These are phyloP conservation scores for Aspergillus transmontanensis DNA, from an alignment of 2,329 filamentous ascomycete genomes.

Conservation along the genomic window DNA sequence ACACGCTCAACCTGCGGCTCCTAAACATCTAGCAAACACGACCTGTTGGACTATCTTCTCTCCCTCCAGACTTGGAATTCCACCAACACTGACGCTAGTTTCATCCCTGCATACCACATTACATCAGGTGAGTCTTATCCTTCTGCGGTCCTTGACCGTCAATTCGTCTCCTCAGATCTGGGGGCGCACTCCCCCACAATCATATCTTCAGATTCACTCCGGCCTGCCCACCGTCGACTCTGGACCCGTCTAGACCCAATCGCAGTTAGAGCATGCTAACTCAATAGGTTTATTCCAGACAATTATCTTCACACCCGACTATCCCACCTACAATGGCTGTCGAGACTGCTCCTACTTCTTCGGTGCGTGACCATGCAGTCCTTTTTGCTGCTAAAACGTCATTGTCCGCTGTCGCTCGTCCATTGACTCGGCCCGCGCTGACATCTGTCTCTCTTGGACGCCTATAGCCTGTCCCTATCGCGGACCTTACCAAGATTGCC, in stretches of 20 bases:
- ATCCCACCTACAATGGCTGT: slow-evolving; percentile 33
- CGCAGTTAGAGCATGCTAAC: slow-evolving; percentile 18
- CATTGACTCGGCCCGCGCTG: slow-evolving; percentile 10
- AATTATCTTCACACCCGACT: not conserved
- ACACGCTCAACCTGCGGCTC: slow-evolving; percentile 10
- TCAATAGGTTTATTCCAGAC: not conserved
- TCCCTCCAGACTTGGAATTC: slow-evolving; percentile 3
- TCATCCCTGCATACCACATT: slow-evolving; percentile 2
- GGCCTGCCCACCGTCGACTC: not conserved
- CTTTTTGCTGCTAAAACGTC: slow-evolving; percentile 5
- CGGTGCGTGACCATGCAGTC: slow-evolving; percentile 26
- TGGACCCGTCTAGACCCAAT: slow-evolving; percentile 8
- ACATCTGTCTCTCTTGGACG: not conserved
- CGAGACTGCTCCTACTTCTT: slow-evolving; percentile 28
- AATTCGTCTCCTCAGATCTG: slow-evolving; percentile 1
- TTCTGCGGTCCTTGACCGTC: slow-evolving; percentile 10
- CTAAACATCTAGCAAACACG: slow-evolving; percentile 17
- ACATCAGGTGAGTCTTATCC: not conserved
- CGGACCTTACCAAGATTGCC: slow-evolving; percentile 81
- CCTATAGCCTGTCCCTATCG: slow-evolving; percentile 70
- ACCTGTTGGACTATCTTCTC: slow-evolving; percentile 6
- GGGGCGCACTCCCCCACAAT: slow-evolving; percentile 10
- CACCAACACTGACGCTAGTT: not conserved
- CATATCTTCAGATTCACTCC: not conserved
- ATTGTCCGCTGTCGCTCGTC: slow-evolving; percentile 8